These are phyloP conservation scores for Suillus paluster DNA, from an alignment of 768 basidiomycete genomes.

Conservation along the genomic window DNA sequence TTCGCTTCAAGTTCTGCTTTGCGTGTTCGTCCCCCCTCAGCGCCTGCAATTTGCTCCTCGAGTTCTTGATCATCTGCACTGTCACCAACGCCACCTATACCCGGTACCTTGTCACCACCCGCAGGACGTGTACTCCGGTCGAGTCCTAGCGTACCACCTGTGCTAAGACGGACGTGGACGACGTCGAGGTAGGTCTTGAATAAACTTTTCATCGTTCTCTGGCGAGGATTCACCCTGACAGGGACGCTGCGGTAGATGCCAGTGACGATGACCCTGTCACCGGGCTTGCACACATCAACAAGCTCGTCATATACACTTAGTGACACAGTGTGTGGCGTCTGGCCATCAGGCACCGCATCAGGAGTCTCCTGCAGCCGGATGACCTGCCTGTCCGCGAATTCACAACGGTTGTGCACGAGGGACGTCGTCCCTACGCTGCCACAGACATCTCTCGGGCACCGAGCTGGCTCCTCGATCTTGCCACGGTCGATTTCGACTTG, in stretches of 20 bases:
- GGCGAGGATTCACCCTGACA: constrained; percentile 92
- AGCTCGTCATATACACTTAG: constrained; percentile 98
- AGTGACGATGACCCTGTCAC: constrained; percentile 87
- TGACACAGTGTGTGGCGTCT: constrained; percentile 97
- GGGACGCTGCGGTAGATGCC: constrained; percentile 96
- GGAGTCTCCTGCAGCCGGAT: constrained; percentile 97
- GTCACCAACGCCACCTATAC: constrained; percentile 72
- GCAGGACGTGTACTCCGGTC: constrained; percentile 79
- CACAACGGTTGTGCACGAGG: constrained; percentile 95
- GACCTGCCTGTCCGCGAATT: constrained; percentile 95
- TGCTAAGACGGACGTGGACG: constrained; percentile 84
- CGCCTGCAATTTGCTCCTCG: constrained; percentile 44
- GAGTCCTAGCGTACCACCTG: constrained; percentile 62
- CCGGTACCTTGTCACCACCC: constrained; percentile 70
- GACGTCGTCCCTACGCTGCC: constrained; percentile 88
- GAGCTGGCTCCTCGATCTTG: constrained; percentile 90
- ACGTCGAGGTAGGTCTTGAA: constrained; percentile 99
- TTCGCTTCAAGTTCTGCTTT: constrained; percentile 80
- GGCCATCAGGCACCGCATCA: constrained; percentile 96
- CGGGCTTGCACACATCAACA: constrained; percentile 95
- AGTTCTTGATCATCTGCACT: constrained; percentile 68
- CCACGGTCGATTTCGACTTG: constrained; percentile 98
- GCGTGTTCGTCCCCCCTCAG: constrained; percentile 41
- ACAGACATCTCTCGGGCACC: constrained; percentile 94
- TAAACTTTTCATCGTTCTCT: constrained; percentile 89